Evolutionary conservation across 805 yeast species (phyloP).

Genomic region (Lipomyces starkeyi): DNA sequence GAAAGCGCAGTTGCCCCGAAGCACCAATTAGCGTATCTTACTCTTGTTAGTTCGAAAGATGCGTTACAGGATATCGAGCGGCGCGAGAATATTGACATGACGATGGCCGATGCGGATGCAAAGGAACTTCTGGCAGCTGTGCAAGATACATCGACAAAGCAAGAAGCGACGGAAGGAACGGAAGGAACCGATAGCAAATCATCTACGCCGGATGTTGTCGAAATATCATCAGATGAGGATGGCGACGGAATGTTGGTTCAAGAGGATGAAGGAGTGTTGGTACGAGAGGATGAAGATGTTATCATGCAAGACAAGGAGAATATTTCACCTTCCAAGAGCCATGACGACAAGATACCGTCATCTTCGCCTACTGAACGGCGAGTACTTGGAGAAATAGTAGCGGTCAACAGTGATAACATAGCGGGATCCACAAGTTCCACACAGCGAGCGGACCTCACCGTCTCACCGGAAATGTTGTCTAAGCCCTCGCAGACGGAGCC

Average conservation of each 20-base stretch:
- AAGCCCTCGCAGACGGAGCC: not conserved
- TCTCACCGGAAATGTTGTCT: not conserved
- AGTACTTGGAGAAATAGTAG: conserved; percentile 13
- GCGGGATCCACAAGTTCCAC: not conserved
- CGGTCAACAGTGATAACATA: not conserved
- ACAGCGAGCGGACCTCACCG: not conserved
- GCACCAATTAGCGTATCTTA: conserved; percentile 83
- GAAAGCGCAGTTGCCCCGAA: conserved; percentile 77
- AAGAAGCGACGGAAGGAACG: not conserved
- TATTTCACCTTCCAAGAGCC: not conserved
- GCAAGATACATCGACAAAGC: conserved; percentile 15
- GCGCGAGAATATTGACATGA: conserved; percentile 1
- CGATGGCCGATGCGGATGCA: conserved; percentile 4
- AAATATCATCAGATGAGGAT: conserved; percentile 32
- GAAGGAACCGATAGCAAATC: not conserved
- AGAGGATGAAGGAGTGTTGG: not conserved
- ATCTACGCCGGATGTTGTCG: conserved; percentile 35
- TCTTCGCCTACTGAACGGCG: conserved; percentile 9
- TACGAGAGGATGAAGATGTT: conserved; percentile 6
- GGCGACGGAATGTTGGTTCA: not conserved
- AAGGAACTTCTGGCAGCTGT: not conserved
- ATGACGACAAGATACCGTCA: not conserved
- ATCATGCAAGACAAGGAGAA: conserved; percentile 27
- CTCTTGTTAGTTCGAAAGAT: conserved; percentile 65
- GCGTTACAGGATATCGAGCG: conserved; percentile 30